Conservation (phyloP, 176 grass and related monocot genomes). For the Lolium rigidum region DNA sequence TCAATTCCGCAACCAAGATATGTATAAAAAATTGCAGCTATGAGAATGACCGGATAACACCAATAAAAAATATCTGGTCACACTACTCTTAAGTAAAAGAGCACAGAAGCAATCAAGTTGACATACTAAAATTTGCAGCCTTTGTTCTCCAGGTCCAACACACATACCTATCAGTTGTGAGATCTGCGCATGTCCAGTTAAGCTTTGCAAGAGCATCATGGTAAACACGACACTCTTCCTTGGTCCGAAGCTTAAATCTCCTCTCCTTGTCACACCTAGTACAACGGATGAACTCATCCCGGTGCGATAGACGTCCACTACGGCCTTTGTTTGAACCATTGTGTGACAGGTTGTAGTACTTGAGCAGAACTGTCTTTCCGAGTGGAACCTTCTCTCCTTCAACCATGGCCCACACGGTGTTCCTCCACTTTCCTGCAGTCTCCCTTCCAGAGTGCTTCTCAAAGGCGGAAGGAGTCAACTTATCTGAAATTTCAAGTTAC, state of each 20-base stretch:
- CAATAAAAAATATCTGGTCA: not conserved
- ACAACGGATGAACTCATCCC: conserved; percentile 89
- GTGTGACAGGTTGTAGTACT: conserved; percentile 73
- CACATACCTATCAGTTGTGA: conserved; percentile 76
- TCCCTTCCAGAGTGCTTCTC: conserved; percentile 97
- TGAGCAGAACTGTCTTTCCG: conserved; percentile 78
- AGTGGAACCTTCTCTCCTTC: conserved; percentile 88
- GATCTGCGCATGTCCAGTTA: conserved; percentile 82
- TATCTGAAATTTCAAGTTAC: conserved; percentile 62
- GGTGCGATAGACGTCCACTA: conserved; percentile 71
- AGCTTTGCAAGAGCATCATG: conserved; percentile 79
- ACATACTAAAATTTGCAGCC: not conserved
- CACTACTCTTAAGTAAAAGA: not conserved
- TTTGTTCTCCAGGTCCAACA: not conserved
- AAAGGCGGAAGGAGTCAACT: conserved; percentile 90
- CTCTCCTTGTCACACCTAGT: conserved; percentile 79
- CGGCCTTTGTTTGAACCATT: conserved; percentile 72
- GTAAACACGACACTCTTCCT: conserved; percentile 90
- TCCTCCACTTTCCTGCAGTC: conserved; percentile 94
- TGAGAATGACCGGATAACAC: not conserved
- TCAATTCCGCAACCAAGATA: conserved; percentile 6
- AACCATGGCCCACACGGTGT: conserved; percentile 92
- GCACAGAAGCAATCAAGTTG: not conserved
- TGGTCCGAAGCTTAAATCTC: conserved; percentile 80
- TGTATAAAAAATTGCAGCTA: conserved; percentile 15